Evolutionary conservation across 2,329 filamentous ascomycete species (phyloP).

Genomic region (Aureobasidium sp.): DNA sequence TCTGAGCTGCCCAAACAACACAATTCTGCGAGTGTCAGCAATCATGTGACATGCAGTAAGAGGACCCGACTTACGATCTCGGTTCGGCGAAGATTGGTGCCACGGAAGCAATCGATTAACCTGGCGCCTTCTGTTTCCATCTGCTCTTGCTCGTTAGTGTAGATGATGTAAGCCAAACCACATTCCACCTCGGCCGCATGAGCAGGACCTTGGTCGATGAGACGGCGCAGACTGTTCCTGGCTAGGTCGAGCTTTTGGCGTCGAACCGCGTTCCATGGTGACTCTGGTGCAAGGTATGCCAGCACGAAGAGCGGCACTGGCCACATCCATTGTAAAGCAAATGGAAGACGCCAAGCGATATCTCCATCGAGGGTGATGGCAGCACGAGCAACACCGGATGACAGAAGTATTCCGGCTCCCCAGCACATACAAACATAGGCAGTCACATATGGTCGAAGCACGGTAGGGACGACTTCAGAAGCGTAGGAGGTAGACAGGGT

Average conservation of each 20-base stretch:
- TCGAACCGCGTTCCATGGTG: conserved; percentile 28
- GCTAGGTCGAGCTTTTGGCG: conserved; percentile 24
- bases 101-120: conserved; percentile 36
- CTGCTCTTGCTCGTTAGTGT: conserved; percentile 1
- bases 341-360: conserved; percentile 33
- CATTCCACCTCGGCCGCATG: not conserved
- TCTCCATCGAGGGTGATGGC: conserved; percentile 21
- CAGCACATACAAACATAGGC: conserved; percentile 55
- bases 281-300: conserved; percentile 30
- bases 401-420: conserved; percentile 52
- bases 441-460: conserved; percentile 49
- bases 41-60: no score
- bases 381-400: conserved; percentile 28
- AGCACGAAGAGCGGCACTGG: conserved; percentile 26
- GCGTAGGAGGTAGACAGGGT: conserved; percentile 48
- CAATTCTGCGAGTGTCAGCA: not conserved
- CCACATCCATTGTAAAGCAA: conserved; percentile 37
- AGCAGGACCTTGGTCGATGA: not conserved
- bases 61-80: conserved; percentile 27
- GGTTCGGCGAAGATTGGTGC: conserved; percentile 34
- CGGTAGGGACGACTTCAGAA: conserved; percentile 54
- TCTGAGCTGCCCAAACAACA: conserved; percentile 17
- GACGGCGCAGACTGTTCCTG: not conserved
- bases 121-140: conserved; percentile 22
- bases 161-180: conserved; percentile 23